Base-by-base conservation (phyloP, 2,329 filamentous ascomycete genomes). In the Fusarium palustre region DNA sequence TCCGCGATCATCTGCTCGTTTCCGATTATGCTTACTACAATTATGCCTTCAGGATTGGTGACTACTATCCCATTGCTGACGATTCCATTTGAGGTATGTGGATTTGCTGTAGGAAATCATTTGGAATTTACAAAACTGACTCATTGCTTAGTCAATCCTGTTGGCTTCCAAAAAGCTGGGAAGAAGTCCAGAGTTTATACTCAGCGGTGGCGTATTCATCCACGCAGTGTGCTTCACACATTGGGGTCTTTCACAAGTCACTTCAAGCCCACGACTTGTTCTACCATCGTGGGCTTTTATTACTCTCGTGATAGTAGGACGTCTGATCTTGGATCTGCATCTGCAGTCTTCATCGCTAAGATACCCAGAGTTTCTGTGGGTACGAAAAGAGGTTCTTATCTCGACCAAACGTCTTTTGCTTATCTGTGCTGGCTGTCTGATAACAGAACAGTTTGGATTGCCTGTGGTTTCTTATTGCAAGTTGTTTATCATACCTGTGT, bases 51-150 rank as follows among this genome's bases (percentile, higher is more conserved):
- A 4, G 33, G 48, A 16, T 50, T 33, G 33, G 48, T 50, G 2
- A 50, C 48, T 39, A 16, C 28, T 1, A 39, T 50, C 12, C 48
- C 48, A 8, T 18, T 50, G 1, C 18, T 50, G 24, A 20, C 48
- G 8, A 50, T 50, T 6, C 48, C 48, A 7, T 39, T 50, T 4
- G 48, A 50, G 48, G 48, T 39, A 50, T 0, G 22, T 16, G 12
- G 0, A 8, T 2, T 9, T 15, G 2, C 3, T 25, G 15, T 7
- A 6, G 3, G 3, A n/a, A n/a, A 20, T 7, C 1, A 8, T 1
- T 10, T 6, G 1, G 0, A 25, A 1, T 36, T 1, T 1, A 2
- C 10, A 12, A 5, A 12, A 5, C 33, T 39, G 7, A 50, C 18
- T 28, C 7, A 2, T 16, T 30, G 15, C 20, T 4, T 3, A 50